These are phyloP conservation scores for Blumeriella jaapii DNA, from an alignment of 2,329 filamentous ascomycete genomes.

Conservation along the genomic window DNA sequence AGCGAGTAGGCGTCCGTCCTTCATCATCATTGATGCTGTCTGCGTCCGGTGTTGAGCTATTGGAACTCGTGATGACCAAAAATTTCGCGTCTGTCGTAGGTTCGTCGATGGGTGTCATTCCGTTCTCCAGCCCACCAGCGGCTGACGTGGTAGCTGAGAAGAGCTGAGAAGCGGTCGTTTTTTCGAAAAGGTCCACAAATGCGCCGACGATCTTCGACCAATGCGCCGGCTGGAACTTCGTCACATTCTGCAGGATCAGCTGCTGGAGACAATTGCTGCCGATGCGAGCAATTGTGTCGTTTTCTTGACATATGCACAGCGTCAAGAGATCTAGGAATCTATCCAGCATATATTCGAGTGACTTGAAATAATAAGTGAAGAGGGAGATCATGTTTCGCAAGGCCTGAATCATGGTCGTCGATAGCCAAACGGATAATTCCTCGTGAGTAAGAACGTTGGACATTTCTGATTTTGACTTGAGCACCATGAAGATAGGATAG, in stretches of 20 bases:
- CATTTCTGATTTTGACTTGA: conserved; percentile 95
- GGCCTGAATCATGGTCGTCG: conserved; percentile 98
- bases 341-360: conserved; percentile 94
- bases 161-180: conserved; percentile 87
- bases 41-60: conserved; percentile 27
- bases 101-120: conserved; percentile 29
- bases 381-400: conserved; percentile 96
- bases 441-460: conserved; percentile 90
- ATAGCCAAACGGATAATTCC: conserved; percentile 95
- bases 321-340: conserved; percentile 91
- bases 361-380: conserved; percentile 97
- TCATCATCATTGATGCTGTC: conserved; percentile 26
- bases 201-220: conserved; percentile 92
- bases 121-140: conserved; percentile 42
- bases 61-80: conserved; percentile 48
- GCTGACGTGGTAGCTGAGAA: conserved; percentile 68
- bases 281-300: conserved; percentile 95
- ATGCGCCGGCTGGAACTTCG: conserved; percentile 75
- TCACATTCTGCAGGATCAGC: conserved; percentile 89
- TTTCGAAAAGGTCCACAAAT: conserved; percentile 90
- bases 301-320: conserved; percentile 96
- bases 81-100: conserved; percentile 36
- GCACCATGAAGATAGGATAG: conserved; percentile 96
- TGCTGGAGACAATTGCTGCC: conserved; percentile 97
- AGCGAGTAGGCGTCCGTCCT: conserved; percentile 12